Conservation (phyloP, 495 filamentous ascomycete species). For the Oleoguttula mirabilis region DNA sequence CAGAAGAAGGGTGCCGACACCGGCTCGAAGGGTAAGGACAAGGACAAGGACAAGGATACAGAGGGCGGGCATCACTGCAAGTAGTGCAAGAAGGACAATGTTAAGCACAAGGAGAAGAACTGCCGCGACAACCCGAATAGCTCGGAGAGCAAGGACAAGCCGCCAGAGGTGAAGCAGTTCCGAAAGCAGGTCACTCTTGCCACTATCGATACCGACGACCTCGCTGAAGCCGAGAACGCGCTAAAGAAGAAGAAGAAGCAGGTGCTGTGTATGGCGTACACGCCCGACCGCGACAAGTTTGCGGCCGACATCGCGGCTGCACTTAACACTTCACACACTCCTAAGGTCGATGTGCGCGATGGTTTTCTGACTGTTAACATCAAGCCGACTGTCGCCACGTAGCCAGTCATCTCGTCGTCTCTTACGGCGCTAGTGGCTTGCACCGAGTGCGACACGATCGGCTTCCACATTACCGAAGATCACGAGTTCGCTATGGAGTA, state of each 20-base stretch:
- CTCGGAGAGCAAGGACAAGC: constrained; percentile 1
- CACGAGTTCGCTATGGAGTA: neutral
- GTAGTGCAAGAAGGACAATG: constrained; percentile 1
- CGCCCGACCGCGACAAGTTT: neutral
- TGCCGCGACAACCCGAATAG: neutral
- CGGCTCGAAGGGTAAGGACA: neutral
- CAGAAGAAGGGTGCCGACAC: neutral
- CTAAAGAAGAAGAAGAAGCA: neutral
- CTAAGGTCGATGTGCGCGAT: too few relatives aligned
- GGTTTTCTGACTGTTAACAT: too few relatives aligned
- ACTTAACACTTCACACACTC: neutral
- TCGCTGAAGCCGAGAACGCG: neutral
- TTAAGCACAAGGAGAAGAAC: neutral
- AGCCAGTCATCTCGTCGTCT: too few relatives aligned
- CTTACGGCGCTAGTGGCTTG: too few relatives aligned
- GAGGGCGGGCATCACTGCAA: neutral
- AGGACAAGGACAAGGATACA: neutral
- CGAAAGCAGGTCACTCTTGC: too few relatives aligned
- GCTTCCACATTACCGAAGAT: neutral
- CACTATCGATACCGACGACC: too few relatives aligned
- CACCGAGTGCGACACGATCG: too few relatives aligned
- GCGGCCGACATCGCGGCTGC: neutral
- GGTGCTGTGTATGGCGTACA: neutral
- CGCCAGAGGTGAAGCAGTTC: neutral
- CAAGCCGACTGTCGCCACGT: too few relatives aligned